Evolutionary conservation across 164 flowering plant genomes (phyloP).

Genomic region (Sedum album): DNA sequence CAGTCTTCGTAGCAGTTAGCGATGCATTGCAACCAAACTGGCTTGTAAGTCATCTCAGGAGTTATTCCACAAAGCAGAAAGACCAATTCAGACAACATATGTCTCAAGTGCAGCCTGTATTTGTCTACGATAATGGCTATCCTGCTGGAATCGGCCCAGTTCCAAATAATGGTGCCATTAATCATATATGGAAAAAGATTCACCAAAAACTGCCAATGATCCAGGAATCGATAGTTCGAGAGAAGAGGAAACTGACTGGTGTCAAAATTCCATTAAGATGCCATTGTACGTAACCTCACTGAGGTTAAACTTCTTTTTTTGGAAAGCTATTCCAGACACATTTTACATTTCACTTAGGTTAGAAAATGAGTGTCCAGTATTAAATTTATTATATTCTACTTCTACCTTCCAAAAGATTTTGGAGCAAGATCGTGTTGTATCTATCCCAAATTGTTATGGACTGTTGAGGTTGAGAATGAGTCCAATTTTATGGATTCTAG

Average conservation of each 20-base stretch:
- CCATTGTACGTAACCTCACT: slow-evolving; percentile 41
- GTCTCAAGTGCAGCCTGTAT: slow-evolving; percentile 60
- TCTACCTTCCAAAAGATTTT: too few species aligned
- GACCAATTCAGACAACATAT: slow-evolving; percentile 45
- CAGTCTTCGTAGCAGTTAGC: slow-evolving; percentile 62
- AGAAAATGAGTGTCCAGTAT: too few species aligned
- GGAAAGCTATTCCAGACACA: too few species aligned
- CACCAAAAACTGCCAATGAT: slow-evolving; percentile 74
- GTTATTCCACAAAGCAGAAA: slow-evolving; percentile 42
- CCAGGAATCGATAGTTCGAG: slow-evolving; percentile 62
- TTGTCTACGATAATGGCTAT: slow-evolving; percentile 64
- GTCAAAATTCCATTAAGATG: slow-evolving; percentile 70
- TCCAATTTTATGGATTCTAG: too few species aligned
- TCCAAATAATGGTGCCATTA: slow-evolving; percentile 73
- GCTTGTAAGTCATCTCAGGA: slow-evolving; percentile 57
- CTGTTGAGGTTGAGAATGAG: too few species aligned
- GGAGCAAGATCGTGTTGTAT: too few species aligned
- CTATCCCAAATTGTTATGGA: too few species aligned
- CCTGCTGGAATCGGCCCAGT: slow-evolving; percentile 78
- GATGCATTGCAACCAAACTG: slow-evolving; percentile 74
- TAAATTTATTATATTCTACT: too few species aligned
- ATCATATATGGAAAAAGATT: slow-evolving; percentile 83
- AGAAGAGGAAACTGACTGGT: slow-evolving; percentile 65
- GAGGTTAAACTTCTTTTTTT: background rate
- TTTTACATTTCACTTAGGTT: too few species aligned